These are phyloP conservation scores for Alternaria alternata DNA, from an alignment of 2,329 filamentous ascomycete genomes.

Conservation along the genomic window DNA sequence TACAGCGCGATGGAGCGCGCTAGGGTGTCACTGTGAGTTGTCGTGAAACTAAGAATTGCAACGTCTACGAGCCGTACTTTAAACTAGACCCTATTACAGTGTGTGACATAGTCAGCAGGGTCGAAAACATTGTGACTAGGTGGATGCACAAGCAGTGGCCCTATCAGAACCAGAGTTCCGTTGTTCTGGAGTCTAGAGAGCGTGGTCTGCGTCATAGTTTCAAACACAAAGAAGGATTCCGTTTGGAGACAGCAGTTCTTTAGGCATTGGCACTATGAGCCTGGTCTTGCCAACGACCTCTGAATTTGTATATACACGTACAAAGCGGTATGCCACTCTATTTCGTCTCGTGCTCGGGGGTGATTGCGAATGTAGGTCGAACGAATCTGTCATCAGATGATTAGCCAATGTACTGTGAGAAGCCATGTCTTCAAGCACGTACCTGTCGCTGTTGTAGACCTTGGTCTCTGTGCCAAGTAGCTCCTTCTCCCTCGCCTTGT, in stretches of 20 bases:
- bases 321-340: constrained; percentile 47
- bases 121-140: background rate
- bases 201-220: background rate
- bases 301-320: constrained; percentile 26
- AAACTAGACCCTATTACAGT: background rate
- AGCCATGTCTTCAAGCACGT: constrained; percentile 46
- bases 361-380: constrained; percentile 78
- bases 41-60: background rate
- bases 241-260: constrained; percentile 17
- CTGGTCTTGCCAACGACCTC: background rate
- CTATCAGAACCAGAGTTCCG: background rate
- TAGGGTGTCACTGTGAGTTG: background rate
- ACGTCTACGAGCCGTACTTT: constrained; percentile 3
- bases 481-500: constrained; percentile 89
- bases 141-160: background rate
- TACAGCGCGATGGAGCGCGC: background rate
- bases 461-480: constrained; percentile 83
- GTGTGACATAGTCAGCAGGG: background rate
- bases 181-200: background rate
- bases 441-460: constrained; percentile 91
- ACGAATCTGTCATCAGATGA: constrained; percentile 56
- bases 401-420: constrained; percentile 11
- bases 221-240: constrained; percentile 19
- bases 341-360: constrained; percentile 70
- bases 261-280: background rate